A percentile compares a stretch with the other conserved stretches of the same genome.
phyloP scores from a whole-genome alignment of 73 alveolate genomes.

The Symbiodinium pilosum region DNA sequence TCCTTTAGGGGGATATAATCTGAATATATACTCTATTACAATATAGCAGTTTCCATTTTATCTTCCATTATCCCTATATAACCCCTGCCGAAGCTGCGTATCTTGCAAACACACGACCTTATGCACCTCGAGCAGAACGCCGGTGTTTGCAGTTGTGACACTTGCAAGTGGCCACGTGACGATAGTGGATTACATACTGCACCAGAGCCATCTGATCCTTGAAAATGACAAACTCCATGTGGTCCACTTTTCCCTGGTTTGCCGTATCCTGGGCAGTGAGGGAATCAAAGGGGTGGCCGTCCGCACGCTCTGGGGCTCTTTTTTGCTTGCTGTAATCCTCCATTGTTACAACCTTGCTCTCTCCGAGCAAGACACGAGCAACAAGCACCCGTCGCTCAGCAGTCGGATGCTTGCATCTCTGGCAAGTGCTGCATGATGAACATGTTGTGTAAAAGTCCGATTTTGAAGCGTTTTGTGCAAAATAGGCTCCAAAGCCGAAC shows the following conservation, averaged over 20 bases:
- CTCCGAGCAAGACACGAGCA: not conserved
- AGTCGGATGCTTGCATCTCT: not conserved
- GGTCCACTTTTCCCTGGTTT: slow-evolving; percentile 15
- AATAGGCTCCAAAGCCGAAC: slow-evolving; percentile 20
- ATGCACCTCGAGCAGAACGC: too few relatives aligned
- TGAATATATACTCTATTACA: too few relatives aligned
- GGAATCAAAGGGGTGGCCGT: not conserved
- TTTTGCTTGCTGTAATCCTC: not conserved
- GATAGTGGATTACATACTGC: not conserved
- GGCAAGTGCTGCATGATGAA: not conserved
- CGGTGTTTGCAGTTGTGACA: not conserved
- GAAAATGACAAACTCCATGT: slow-evolving; percentile 17
- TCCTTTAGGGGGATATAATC: too few relatives aligned
- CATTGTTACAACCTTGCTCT: not conserved
- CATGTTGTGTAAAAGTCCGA: not conserved
- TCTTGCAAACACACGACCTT: too few relatives aligned
- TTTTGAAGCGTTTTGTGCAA: slow-evolving; percentile 30
- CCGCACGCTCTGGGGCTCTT: not conserved
- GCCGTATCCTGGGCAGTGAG: not conserved
- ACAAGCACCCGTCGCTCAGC: not conserved
- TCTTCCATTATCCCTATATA: too few relatives aligned
- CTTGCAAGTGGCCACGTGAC: not conserved
- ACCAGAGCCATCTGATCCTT: not conserved
- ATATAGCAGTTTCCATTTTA: too few relatives aligned
- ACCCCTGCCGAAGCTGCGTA: too few relatives aligned